phyloP scores from a whole-genome alignment of 768 basidiomycete species.

The Russula sp. region DNA sequence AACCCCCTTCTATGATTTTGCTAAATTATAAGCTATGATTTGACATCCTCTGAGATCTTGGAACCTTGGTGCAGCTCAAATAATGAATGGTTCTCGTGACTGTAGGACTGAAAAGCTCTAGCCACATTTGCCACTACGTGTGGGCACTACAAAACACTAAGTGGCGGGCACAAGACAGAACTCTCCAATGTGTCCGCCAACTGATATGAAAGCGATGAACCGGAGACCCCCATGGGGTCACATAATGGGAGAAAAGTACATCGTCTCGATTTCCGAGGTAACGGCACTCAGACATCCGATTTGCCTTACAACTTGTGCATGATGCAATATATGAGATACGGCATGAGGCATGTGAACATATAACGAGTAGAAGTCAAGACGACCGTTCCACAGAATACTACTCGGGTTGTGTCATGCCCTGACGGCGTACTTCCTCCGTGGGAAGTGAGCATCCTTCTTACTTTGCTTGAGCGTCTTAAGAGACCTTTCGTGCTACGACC shows the following conservation, averaged over 20 bases:
- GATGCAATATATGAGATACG: conserved; percentile 24
- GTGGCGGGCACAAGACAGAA: not conserved
- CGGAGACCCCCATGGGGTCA: no score
- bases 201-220: not conserved
- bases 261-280: conserved; percentile 4
- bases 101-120: not conserved
- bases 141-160: not conserved
- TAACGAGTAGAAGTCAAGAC: conserved; percentile 36
- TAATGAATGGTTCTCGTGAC: not conserved
- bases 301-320: conserved; percentile 15
- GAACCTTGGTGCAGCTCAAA: not conserved
- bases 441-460: conserved; percentile 96
- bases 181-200: not conserved
- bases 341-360: conserved; percentile 37
- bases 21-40: not conserved
- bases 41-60: not conserved
- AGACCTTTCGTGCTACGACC: conserved; percentile 73
- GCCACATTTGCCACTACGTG: not conserved
- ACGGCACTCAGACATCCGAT: conserved; percentile 16
- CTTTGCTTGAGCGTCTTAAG: conserved; percentile 87
- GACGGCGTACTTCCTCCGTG: conserved; percentile 89
- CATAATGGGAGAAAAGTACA: conserved; percentile 7
- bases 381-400: conserved; percentile 30
- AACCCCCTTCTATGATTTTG: not conserved
- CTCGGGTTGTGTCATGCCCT: conserved; percentile 61